These are phyloP conservation scores for Diaporthe humulicola DNA, from an alignment of 2,329 filamentous ascomycete species.

Conservation along the genomic window DNA sequence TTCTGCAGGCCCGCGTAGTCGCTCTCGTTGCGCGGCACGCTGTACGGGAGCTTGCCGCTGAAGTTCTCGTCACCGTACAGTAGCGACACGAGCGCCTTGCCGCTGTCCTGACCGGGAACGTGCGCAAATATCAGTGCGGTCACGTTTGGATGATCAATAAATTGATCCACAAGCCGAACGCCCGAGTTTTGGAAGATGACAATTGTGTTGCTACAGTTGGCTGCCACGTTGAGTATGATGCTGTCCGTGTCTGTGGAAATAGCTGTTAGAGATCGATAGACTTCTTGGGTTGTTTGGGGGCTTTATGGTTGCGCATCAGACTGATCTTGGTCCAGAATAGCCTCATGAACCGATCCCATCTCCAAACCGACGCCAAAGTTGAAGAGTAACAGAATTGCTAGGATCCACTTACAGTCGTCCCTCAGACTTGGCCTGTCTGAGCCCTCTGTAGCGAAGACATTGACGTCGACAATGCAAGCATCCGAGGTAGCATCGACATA, in stretches of 20 bases:
- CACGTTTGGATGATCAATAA: constrained; percentile 73
- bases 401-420: constrained; percentile 64
- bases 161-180: constrained; percentile 69
- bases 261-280: not conserved
- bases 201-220: constrained; percentile 72
- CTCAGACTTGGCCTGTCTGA: constrained; percentile 71
- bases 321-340: not conserved
- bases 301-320: not conserved
- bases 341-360: not conserved
- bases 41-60: constrained; percentile 72
- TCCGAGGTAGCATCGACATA: constrained; percentile 63
- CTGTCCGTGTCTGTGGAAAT: constrained; percentile 60
- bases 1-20: constrained; percentile 65
- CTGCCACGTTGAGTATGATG: constrained; percentile 69
- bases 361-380: too few species aligned
- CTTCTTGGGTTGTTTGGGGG: not conserved
- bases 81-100: constrained; percentile 65
- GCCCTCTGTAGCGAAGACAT: constrained; percentile 79
- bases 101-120: constrained; percentile 73
- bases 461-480: constrained; percentile 76
- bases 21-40: constrained; percentile 65
- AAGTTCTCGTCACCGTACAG: constrained; percentile 70
- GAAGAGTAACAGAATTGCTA: not conserved
- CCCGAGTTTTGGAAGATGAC: constrained; percentile 76
- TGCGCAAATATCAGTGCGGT: constrained; percentile 74